A percentile compares a stretch with the other conserved stretches of the same genome.
These are phyloP conservation scores for Psilocybe cubensis DNA, from an alignment of 768 basidiomycete genomes.

Conservation along the genomic window DNA sequence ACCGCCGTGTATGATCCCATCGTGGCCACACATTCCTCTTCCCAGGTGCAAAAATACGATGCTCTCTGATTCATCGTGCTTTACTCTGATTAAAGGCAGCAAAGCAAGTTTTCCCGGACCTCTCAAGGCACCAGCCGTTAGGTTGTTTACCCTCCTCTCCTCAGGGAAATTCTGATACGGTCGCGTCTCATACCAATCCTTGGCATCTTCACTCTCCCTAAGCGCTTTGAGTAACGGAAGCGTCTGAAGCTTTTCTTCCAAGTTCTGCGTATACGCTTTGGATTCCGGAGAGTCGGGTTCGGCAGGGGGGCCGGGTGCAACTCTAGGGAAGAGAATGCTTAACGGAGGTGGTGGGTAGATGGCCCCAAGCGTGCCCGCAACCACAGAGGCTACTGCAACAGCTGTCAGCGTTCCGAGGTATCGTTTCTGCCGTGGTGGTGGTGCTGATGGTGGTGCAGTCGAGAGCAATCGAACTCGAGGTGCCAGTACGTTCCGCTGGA, in stretches of 20 bases:
- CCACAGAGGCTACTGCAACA: constrained; percentile 36
- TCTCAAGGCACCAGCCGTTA: constrained; percentile 83
- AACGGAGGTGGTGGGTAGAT: constrained; percentile 72
- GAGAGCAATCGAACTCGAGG: constrained; percentile 17
- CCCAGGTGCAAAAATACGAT: constrained; percentile 81
- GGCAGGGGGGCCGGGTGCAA: constrained; percentile 69
- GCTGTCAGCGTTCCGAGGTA: constrained; percentile 31
- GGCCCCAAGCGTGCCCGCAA: constrained; percentile 59
- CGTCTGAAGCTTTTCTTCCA: constrained; percentile 72
- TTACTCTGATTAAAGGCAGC: constrained; percentile 74
- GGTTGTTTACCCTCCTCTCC: constrained; percentile 75
- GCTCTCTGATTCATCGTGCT: constrained; percentile 76
- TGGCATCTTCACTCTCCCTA: constrained; percentile 49
- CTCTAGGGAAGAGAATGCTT: constrained; percentile 73
- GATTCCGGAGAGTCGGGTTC: constrained; percentile 62
- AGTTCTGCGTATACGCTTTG: constrained; percentile 51
- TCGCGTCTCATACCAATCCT: constrained; percentile 77
- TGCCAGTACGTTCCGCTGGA: constrained; percentile 1
- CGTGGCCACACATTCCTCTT: constrained; percentile 86
- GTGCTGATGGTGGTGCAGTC: constrained; percentile 8
- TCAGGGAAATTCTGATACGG: constrained; percentile 75
- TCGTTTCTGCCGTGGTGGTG: constrained; percentile 19
- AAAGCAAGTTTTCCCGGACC: constrained; percentile 89
- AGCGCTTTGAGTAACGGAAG: constrained; percentile 60
- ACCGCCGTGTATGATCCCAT: constrained; percentile 95